Base-by-base conservation (phyloP, 2,329 filamentous ascomycete species). In the Alternaria rosae region DNA sequence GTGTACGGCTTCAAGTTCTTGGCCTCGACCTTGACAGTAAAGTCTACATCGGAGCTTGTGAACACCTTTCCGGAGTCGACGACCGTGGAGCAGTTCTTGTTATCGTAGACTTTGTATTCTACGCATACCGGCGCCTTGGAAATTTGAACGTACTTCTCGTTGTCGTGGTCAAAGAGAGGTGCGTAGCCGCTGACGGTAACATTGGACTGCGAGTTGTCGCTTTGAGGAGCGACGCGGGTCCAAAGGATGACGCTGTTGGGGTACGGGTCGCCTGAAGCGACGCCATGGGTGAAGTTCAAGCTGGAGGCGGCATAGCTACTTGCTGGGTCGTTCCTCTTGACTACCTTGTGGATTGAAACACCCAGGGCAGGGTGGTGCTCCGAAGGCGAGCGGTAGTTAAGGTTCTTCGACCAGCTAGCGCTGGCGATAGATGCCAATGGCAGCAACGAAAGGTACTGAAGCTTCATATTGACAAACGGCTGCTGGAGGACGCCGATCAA, bases 31-130 rank as follows among this genome's bases (percentile, higher is more conserved):
- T 89, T 28, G 7, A 17, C 82, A 0, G 91, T 93, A 73, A 89
- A 93, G 73, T 93, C 91, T 50, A 93, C 87, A 73, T 93, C 91
- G 1, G 87, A 90, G 35, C 85, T 91, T 0, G 91, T 93, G 72
- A 88, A 92, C 1, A 85, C 89, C 35, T 79, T 85, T 6, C 91
- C 91, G 1, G 80, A 81, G 53, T 85, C 82, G 2, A 87, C 86
- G 8, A 86, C 79, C 20, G 58, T 57, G 11, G 78, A 77, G 30
- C 86, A 80, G n/a, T 80, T 76, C 52, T 82, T 73, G 67, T 85
- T 83, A 20, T 79, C 78, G 13, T 83, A 82, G 17, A 92, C 85
- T 59, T 85, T 85, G 83, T 88, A 93, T 35, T 89, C 83, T 0
- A 92, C 84, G 69, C 91, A 93, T 30, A 92, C 83, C 0, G 90